Evolutionary conservation across 352 stramenopile genomes (phyloP).

Genomic region (Peronospora farinosa): DNA sequence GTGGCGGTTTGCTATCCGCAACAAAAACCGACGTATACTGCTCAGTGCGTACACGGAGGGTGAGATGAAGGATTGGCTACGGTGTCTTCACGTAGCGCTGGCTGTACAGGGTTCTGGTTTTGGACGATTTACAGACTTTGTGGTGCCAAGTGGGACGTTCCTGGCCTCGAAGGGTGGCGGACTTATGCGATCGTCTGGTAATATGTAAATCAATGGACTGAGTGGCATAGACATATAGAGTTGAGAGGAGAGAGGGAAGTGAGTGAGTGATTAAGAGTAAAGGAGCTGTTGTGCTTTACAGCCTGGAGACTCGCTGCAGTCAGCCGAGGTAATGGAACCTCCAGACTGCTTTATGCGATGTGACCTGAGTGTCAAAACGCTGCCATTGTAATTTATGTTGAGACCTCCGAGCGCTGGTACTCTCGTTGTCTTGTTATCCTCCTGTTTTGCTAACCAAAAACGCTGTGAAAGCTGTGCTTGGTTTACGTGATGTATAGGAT

Average conservation of each 20-base stretch:
- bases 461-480: not conserved
- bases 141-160: conserved; percentile 59
- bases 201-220: conserved; percentile 21
- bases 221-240: conserved; percentile 21
- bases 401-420: conserved; percentile 18
- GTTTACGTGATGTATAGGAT: conserved; percentile 24
- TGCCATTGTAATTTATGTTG: conserved; percentile 44
- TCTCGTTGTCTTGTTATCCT: conserved; percentile 3
- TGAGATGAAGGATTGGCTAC: conserved; percentile 84
- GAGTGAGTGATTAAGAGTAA: conserved; percentile 9
- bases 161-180: conserved; percentile 50
- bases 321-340: conserved; percentile 11
- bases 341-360: conserved; percentile 17
- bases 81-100: conserved; percentile 69
- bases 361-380: conserved; percentile 24
- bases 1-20: conserved; percentile 76
- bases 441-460: not conserved
- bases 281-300: not conserved
- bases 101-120: conserved; percentile 38
- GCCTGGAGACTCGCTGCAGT: conserved; percentile 7
- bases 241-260: not conserved
- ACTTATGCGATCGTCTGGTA: conserved; percentile 47
- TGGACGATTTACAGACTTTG: conserved; percentile 64
- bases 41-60: conserved; percentile 69
- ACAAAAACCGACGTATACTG: conserved; percentile 54